phyloP scores from a whole-genome alignment of 768 basidiomycete species.

The Strobilomyces echinocephalus region DNA sequence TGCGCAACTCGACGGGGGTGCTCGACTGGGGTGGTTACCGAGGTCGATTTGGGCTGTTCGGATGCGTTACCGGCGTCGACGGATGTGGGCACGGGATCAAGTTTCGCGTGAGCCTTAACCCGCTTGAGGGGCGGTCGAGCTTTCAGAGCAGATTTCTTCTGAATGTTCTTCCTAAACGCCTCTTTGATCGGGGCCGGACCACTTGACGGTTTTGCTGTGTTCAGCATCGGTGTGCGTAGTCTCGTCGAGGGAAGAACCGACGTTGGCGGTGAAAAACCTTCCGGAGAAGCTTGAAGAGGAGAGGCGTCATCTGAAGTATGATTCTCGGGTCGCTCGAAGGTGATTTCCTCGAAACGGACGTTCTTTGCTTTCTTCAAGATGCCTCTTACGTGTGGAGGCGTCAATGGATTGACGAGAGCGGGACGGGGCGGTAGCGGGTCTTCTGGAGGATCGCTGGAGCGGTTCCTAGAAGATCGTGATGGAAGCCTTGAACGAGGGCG shows the following conservation, averaged over 20 bases:
- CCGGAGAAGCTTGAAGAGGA: not conserved
- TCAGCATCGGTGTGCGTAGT: conserved; percentile 10
- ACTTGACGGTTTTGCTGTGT: not conserved
- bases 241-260: conserved; percentile 4
- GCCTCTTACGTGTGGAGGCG: conserved; percentile 29
- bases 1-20: conserved; percentile 15
- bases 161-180: not conserved
- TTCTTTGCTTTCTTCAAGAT: conserved; percentile 39
- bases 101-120: conserved; percentile 9
- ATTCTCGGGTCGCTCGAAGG: conserved; percentile 2
- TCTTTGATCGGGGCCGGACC: not conserved
- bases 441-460: conserved; percentile 15
- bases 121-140: conserved; percentile 15
- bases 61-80: not conserved
- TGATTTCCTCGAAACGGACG: conserved; percentile 34
- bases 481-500: not conserved
- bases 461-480: conserved; percentile 6
- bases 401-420: conserved; percentile 24
- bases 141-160: conserved; percentile 11
- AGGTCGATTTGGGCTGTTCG: conserved; percentile 4
- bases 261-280: conserved; percentile 7
- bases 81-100: not conserved
- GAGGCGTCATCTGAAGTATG: not conserved
- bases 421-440: conserved; percentile 20
- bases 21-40: conserved; percentile 2